Evolutionary conservation across 768 basidiomycete species (phyloP), one percentile per base, ranked within the genome.

Genomic region (Pleurotus cornucopiae): DNA sequence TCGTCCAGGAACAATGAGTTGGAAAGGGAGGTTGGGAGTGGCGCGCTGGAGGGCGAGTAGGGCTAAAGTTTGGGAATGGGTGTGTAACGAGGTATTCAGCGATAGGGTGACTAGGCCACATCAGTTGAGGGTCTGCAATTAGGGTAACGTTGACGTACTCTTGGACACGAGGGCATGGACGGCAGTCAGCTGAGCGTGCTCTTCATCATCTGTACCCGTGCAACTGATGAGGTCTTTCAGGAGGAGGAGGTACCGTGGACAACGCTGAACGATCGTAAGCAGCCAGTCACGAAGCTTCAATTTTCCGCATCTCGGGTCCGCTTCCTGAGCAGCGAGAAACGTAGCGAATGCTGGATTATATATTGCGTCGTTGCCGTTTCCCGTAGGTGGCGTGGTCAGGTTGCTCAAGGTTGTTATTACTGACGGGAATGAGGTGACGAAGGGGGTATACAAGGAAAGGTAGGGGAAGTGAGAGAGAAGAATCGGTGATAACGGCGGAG

Each of bases 401-500:
- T 78, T 73, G 4, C 76, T 69, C 49, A 91, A 76, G 12, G 83
- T 72, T 1, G 84, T 72, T 6, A 91, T 75, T 16, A 85, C 79
- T 2, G 82, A 71, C 5, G 89, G 81, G 66, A 93, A 95, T 0
- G 88, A 77, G 9, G 89, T 88, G 51, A 94, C 78, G 63, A 93
- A 94, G 0, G 89, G 91, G 14, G 82, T 90, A 71, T 94, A 94
- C 14, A 94, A 75, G 3, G 91, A 92, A 13, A 94, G 76, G 65
- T 93, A 95, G 0, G 92, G 93, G 59, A 94, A 91, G 68, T 95
- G 92, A 1, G 88, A 79, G 37, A 88, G 76, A 37, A 95, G 78
- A 21, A 88, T 67, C 23, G 83, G 75, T 2, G 86, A 85, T 63
- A 73, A 69, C 65, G 71, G 74, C 54, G 66, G 62, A 7, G 69